Evolutionary conservation across 1,139 yeast species (phyloP), one percentile per base, ranked within the genome.

Genomic region (Nematodospora anomalae): DNA sequence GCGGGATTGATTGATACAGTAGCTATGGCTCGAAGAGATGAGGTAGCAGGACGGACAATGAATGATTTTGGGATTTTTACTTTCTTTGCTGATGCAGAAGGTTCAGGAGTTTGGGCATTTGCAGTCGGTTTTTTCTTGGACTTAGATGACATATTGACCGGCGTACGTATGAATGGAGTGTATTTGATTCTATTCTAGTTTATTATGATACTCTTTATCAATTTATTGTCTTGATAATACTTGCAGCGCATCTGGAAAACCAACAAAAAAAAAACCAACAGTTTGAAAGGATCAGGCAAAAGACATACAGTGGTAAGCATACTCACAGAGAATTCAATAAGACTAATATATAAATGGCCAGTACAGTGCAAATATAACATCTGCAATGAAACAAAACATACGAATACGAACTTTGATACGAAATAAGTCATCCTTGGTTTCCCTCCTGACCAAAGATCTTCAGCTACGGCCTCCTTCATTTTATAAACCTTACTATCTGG

Each of bases 1-100:
- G 76, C 75, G 1, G 76, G 67, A 37, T 80, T 72, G 3, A 84
- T 51, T 32, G 62, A 70, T 0, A 75, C 72, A 41, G 73, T 74
- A 16, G 72, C 57, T 15, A 57, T 50, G 12, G 66, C 49, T 35
- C 66, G 66, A 14, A 56, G 38, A 7, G 58, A 54, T 4, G 48
- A 41, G 7, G 44, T 44, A 0, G 59, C 46, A 1, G 95, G 92
- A 41, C 95, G 66, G 2, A 79, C 74, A 12, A 85, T 80, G 51
- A 67, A 77, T 13, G 62, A 54, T 34, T 67, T 66, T 3, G 80
- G 79, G 1, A 67, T 31, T 48, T 74, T 75, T 20, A 68, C 36
- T 49, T 74, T 76, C 45, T 70, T 72, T 3, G 54, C 42, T n/a
- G 62, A 49, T 2, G 53, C 38, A 0, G 56, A 40, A 8, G 44